Conservation (phyloP, 108 stramenopile species). For the Nannochloropsis salina region DNA sequence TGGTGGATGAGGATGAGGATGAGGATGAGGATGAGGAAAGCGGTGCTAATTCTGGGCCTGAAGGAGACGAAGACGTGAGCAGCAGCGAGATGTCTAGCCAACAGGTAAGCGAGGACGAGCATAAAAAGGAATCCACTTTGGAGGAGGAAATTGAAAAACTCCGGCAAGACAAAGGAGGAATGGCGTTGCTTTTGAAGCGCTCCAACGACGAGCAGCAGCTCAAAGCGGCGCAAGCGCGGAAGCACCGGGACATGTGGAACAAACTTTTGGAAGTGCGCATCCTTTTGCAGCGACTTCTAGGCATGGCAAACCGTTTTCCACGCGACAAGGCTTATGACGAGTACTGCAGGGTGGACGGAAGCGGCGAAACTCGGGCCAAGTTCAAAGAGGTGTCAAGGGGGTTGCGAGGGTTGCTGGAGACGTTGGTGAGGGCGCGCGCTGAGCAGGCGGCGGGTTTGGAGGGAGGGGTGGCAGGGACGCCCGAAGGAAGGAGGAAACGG, state of each 20-base stretch:
- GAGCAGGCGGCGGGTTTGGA: not conserved
- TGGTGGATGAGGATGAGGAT: not conserved
- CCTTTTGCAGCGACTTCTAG: constrained; percentile 40
- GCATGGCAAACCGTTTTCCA: constrained; percentile 33
- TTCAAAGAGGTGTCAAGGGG: not conserved
- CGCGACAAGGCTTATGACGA: not conserved
- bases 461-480: not conserved
- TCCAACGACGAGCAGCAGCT: not conserved
- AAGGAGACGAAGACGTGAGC: not conserved
- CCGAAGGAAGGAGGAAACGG: not conserved
- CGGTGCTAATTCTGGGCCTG: not conserved
- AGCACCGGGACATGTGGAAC: constrained; percentile 42
- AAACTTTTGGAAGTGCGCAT: constrained; percentile 41
- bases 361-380: not conserved
- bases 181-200: not conserved
- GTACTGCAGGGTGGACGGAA: not conserved
- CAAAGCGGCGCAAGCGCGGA: not conserved
- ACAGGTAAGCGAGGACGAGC: not conserved
- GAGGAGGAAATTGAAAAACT: constrained; percentile 30
- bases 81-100: not conserved
- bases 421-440: not conserved
- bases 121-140: constrained; percentile 8
- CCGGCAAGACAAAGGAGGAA: constrained; percentile 22
- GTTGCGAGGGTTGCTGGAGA: not conserved
- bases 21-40: not conserved